Evolutionary conservation across 371 early-diverging fungal genomes (phyloP), one percentile per base, ranked within the genome.

Genomic region (Parasitella parasitica): DNA sequence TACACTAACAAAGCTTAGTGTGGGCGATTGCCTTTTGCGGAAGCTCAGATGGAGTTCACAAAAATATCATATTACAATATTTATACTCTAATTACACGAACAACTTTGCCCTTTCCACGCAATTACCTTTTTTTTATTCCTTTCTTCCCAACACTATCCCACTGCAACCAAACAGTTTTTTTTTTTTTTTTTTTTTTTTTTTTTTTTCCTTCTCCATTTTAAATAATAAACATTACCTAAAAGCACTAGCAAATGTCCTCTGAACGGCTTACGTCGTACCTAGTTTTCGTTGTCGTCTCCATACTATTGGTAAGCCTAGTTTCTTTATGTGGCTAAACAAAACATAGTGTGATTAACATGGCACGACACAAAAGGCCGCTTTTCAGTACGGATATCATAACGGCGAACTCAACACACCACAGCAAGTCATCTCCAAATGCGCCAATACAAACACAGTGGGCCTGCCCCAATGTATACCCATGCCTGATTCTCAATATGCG

Each of bases 371-470:
- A 9, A 34, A 75, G 74, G 80, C 84, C 20, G 83, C 92, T 7
- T 87, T 94, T 51, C 93, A 92, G 61, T 94, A 82, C 73, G 94
- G 94, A 8, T 92, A 89, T 62, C 90, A 91, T 69, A 89, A 89
- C 59, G 91, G 91, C 2, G 92, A 91, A 72, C 81, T 93, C 27
- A 92, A 92, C 63, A 91, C 87, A 16, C 91, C 91, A 6, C 84
- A 89, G 58, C 61, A 77, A 30, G 84, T 89, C 39, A 91, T 94
- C 37, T 80, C 90, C 0, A 75, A 83, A 59, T 90, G 91, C 54
- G 53, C 60, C 48, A 30, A 60, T 59, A 43, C 54, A 35, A 56
- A 60, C 12, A 62, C 57, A 39, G 8, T 11, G 5, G 62, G 58
- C 8, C 71, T 93, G 16, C 92, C 91, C 2, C 61, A 74, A 12